Conservation (phyloP, 257 asterid species). For the Rhazya stricta region DNA sequence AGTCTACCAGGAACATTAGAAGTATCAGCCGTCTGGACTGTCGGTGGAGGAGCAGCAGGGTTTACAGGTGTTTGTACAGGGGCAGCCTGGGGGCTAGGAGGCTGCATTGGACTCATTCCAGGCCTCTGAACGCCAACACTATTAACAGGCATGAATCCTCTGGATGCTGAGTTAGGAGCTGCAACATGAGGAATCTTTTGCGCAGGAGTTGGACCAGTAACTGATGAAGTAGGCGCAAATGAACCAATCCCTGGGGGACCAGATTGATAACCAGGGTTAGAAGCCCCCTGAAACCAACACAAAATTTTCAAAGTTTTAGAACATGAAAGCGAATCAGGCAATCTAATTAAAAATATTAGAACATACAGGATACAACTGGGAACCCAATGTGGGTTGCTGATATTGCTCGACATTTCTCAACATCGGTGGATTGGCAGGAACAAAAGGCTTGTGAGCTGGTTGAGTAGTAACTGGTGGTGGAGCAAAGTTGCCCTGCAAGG, state of each 20-base stretch:
- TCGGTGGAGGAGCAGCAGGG: slow-evolving; percentile 93
- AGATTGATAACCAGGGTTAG: slow-evolving; percentile 55
- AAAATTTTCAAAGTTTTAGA: slow-evolving; percentile 19
- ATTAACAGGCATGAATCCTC: slow-evolving; percentile 64
- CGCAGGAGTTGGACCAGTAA: slow-evolving; percentile 48
- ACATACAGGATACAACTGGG: slow-evolving; percentile 88
- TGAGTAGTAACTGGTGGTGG: slow-evolving; percentile 64
- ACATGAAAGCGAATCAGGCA: not conserved
- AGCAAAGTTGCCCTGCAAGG: slow-evolving; percentile 59
- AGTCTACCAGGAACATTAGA: slow-evolving; percentile 86
- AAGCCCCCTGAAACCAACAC: slow-evolving; percentile 38
- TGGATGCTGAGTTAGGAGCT: slow-evolving; percentile 50
- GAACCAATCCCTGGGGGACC: slow-evolving; percentile 54
- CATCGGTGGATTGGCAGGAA: slow-evolving; percentile 69
- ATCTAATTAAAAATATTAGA: not conserved
- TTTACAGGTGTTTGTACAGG: slow-evolving; percentile 53
- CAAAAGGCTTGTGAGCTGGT: slow-evolving; percentile 59
- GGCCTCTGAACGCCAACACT: slow-evolving; percentile 62
- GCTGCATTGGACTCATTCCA: slow-evolving; percentile 67
- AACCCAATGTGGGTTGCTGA: slow-evolving; percentile 85
- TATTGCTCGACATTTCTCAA: slow-evolving; percentile 69
- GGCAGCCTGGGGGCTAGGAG: slow-evolving; percentile 61
- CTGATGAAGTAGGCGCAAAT: slow-evolving; percentile 46
- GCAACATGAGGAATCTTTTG: slow-evolving; percentile 57
- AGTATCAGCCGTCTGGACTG: slow-evolving; percentile 92